A percentile compares a stretch with the other conserved stretches of the same genome.
Evolutionary conservation across 1,284 basidiomycete genomes (phyloP).

Genomic region (Omphalotus olearius): DNA sequence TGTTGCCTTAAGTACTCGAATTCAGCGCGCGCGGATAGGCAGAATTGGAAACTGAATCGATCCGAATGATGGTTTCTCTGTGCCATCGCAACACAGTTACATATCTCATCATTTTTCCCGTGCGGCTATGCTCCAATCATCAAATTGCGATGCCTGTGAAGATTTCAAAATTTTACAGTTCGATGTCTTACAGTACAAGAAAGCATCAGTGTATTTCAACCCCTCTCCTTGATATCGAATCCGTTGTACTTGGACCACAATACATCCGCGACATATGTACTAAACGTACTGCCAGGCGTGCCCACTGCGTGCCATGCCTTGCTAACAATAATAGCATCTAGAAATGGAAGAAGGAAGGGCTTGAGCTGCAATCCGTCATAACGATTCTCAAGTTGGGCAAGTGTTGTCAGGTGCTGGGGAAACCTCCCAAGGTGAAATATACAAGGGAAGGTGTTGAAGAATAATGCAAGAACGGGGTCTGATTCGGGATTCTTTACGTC

Average conservation of each 20-base stretch:
- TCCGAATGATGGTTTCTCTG: too few species aligned
- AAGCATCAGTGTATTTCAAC: slow-evolving; percentile 25
- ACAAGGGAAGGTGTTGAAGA: slow-evolving; percentile 66
- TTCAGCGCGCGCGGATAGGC: too few species aligned
- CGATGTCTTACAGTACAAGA: neutral
- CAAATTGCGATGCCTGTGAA: too few species aligned
- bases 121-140: too few species aligned
- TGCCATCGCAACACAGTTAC: too few species aligned
- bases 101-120: too few species aligned
- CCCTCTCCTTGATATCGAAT: slow-evolving; percentile 47
- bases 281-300: slow-evolving; percentile 72
- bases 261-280: slow-evolving; percentile 61
- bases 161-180: neutral
- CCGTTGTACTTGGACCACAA: slow-evolving; percentile 60
- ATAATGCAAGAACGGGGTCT: slow-evolving; percentile 42
- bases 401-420: slow-evolving; percentile 24
- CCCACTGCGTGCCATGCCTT: slow-evolving; percentile 55
- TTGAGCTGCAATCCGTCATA: slow-evolving; percentile 51
- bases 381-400: slow-evolving; percentile 42
- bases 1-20: neutral
- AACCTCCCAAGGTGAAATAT: slow-evolving; percentile 65
- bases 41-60: too few species aligned
- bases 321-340: slow-evolving; percentile 68
- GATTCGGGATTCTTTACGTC: slow-evolving; percentile 46
- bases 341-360: slow-evolving; percentile 52